Base-by-base conservation (phyloP, 805 yeast genomes). In the Suhomyces emberorum region DNA sequence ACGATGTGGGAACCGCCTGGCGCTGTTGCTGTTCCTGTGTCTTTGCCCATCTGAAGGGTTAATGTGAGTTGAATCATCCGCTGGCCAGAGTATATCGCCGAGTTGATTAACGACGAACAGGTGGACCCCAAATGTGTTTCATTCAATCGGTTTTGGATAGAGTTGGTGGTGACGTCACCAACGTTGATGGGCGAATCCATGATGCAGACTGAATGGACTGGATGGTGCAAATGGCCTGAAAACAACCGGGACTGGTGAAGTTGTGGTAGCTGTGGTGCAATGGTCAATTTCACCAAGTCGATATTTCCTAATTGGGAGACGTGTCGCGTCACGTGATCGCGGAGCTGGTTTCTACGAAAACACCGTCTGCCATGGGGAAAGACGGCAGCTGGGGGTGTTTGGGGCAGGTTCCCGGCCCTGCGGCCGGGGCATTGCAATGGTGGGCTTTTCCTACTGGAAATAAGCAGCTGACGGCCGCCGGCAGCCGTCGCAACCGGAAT, bases 161-260 rank as follows among this genome's bases (percentile, higher is more conserved):
- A 61, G 41, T 55, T 57, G 25, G 72, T 59, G 38, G 73, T 68
- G 35, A 59, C 47, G 46, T 68, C 72, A 31, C 73, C 72, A 12
- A 61, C 50, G 36, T 61, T 48, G 33, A 65, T 49, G 12, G 73
- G 73, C 7, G 72, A 65, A 30, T 68, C 73, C 72, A 68, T 68
- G 26, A 23, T 23, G 17, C 19, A 27, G 14, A 12, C 22, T 30
- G 33, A 26, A 28, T 12, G 17, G 26, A 27, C 6, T 16, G 19
- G 25, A 18, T 16, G 30, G 20, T n/a, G 31, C 12, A n/a, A n/a
- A n/a, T n/a, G n/a, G n/a, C n/a, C n/a, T n/a, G n/a, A n/a, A n/a
- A n/a, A n/a, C n/a, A 19, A 10, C 6, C 25, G 20, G 20, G 14
- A 16, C 15, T 15, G 23, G 23, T 7, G 26, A 7, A 7, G 22